phyloP scores from a whole-genome alignment of 2,329 filamentous ascomycete species.

The Ceratocystis cacaofunesta region DNA sequence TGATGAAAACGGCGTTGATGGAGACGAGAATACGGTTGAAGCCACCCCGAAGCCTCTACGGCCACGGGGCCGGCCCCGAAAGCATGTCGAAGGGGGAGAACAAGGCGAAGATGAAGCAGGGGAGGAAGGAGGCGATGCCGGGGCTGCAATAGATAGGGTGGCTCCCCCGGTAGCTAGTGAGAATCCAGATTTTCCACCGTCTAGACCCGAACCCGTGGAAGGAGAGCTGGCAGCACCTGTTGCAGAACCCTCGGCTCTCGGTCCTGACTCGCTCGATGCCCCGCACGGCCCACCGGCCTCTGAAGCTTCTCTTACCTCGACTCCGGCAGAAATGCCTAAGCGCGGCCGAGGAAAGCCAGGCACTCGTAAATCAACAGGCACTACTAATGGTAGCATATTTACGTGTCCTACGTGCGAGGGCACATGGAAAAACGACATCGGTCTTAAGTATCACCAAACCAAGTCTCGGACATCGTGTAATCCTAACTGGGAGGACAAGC shows the following conservation, averaged over 20 bases:
- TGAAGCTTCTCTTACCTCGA: not conserved
- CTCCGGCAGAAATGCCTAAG: not conserved
- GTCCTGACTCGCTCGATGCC: not conserved
- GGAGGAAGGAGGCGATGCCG: not conserved
- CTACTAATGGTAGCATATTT: constrained; percentile 24
- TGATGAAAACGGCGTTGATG: constrained; percentile 3
- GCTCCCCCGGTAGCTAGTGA: too few relatives aligned
- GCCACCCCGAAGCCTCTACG: not conserved
- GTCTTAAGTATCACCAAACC: constrained; percentile 42
- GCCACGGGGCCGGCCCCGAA: constrained; percentile 1
- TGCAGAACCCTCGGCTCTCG: not conserved
- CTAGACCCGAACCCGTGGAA: too few relatives aligned
- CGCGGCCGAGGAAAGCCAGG: not conserved
- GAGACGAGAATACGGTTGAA: not conserved
- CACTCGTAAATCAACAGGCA: not conserved
- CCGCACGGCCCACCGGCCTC: not conserved
- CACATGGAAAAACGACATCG: constrained; percentile 43
- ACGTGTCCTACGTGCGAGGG: constrained; percentile 39
- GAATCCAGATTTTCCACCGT: too few relatives aligned
- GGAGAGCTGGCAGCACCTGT: not conserved
- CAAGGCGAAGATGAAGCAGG: not conserved
- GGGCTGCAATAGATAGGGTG: too few relatives aligned
- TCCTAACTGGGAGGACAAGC: constrained; percentile 25
- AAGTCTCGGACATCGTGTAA: constrained; percentile 42
- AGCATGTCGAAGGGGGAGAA: not conserved